Percentiles rank a stretch among this genome's conserved stretches.
Evolutionary conservation across 2,329 filamentous ascomycete genomes (phyloP).

Genomic region (Neofusicoccum laricinum): DNA sequence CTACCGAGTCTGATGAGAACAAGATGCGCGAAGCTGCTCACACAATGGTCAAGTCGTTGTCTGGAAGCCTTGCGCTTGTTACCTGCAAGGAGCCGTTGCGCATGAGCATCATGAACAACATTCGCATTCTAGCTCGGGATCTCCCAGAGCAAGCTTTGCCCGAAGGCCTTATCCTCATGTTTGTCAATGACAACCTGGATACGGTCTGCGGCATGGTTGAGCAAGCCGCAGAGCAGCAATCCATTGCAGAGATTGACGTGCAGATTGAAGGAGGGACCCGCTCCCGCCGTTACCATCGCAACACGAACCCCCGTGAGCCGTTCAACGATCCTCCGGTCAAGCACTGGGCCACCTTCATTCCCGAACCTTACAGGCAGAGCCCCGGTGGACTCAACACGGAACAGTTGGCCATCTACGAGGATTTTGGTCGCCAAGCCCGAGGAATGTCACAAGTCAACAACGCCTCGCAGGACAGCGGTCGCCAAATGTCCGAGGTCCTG

Average conservation of each 20-base stretch:
- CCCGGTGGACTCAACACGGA: slow-evolving; percentile 81
- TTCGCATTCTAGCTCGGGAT: slow-evolving; percentile 74
- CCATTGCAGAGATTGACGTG: slow-evolving; percentile 90
- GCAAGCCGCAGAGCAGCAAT: slow-evolving; percentile 90
- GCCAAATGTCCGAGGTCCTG: slow-evolving; percentile 61
- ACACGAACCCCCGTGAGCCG: slow-evolving; percentile 73
- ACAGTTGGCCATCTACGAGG: slow-evolving; percentile 94
- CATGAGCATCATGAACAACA: slow-evolving; percentile 96
- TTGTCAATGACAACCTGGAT: slow-evolving; percentile 96
- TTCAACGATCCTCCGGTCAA: slow-evolving; percentile 81
- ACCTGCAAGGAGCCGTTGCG: slow-evolving; percentile 96
- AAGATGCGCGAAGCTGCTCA: slow-evolving; percentile 82
- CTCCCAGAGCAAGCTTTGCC: slow-evolving; percentile 70
- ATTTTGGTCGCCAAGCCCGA: slow-evolving; percentile 85
- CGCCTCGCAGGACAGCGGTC: slow-evolving; percentile 58
- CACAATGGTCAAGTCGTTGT: slow-evolving; percentile 91
- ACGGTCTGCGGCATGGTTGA: slow-evolving; percentile 91
- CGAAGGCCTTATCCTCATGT: slow-evolving; percentile 96
- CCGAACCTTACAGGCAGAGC: slow-evolving; percentile 85
- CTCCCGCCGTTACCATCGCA: slow-evolving; percentile 70
- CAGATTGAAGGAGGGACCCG: slow-evolving; percentile 82
- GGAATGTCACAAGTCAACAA: slow-evolving; percentile 55
- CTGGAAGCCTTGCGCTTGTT: slow-evolving; percentile 90
- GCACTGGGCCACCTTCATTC: slow-evolving; percentile 90
- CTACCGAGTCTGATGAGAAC: slow-evolving; percentile 85